Evolutionary conservation across 306 rosid species (phyloP).

Genomic region (Cyclanthera cordifolia): DNA sequence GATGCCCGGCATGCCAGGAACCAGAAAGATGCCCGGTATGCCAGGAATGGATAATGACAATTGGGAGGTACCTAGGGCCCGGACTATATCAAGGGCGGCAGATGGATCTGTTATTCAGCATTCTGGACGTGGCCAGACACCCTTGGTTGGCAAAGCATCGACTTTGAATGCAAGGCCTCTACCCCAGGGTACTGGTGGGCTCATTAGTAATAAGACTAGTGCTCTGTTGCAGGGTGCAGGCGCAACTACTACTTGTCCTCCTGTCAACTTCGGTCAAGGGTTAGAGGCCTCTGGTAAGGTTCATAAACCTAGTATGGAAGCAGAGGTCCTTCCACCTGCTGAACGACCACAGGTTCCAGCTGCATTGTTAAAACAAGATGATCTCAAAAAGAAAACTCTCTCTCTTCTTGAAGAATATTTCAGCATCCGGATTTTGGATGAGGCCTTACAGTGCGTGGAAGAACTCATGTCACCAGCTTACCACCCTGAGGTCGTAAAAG

Average conservation of each 20-base stretch:
- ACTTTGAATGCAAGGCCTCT: conserved; percentile 48
- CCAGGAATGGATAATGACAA: conserved; percentile 81
- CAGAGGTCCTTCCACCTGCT: conserved; percentile 7
- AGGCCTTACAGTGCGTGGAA: conserved; percentile 82
- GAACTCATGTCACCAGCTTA: conserved; percentile 65
- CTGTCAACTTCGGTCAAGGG: conserved; percentile 25
- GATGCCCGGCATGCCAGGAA: conserved; percentile 99
- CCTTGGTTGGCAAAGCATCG: conserved; percentile 41
- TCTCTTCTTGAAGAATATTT: conserved; percentile 81
- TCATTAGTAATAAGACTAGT: conserved; percentile 54
- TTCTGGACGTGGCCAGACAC: conserved; percentile 62
- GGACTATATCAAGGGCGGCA: conserved; percentile 66
- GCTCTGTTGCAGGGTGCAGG: conserved; percentile 73
- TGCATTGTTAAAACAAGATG: conserved; percentile 29
- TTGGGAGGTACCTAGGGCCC: conserved; percentile 67
- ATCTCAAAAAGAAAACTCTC: conserved; percentile 43
- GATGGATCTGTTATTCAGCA: conserved; percentile 37
- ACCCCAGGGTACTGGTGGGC: conserved; percentile 81
- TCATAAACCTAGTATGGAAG: conserved; percentile 33
- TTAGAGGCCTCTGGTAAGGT: conserved; percentile 36
- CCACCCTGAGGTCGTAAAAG: conserved; percentile 81
- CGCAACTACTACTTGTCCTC: conserved; percentile 38
- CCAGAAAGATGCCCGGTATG: conserved; percentile 89
- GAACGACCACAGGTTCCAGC: conserved; percentile 51
- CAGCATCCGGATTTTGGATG: conserved; percentile 50